These are phyloP conservation scores for Cerrena zonata DNA, from an alignment of 1,284 basidiomycete species.

Conservation along the genomic window DNA sequence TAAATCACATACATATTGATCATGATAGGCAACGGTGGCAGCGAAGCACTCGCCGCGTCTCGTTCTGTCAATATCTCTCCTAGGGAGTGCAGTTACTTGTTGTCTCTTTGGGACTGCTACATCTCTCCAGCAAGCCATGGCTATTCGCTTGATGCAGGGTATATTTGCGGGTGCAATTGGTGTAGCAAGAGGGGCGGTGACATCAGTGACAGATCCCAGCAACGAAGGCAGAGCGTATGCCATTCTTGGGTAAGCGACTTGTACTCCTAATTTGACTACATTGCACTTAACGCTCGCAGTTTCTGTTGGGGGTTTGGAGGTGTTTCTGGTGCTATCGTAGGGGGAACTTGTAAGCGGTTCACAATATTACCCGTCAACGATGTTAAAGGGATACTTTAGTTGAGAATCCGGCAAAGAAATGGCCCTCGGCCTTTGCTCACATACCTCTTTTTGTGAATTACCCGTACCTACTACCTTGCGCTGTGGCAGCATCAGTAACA, in stretches of 20 bases:
- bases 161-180: slow-evolving; percentile 93
- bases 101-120: slow-evolving; percentile 83
- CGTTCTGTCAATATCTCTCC: slow-evolving; percentile 80
- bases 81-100: slow-evolving; percentile 78
- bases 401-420: slow-evolving; percentile 81
- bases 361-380: slow-evolving; percentile 3
- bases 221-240: slow-evolving; percentile 94
- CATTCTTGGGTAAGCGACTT: slow-evolving; percentile 65
- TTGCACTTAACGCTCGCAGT: slow-evolving; percentile 15
- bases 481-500: slow-evolving; percentile 71
- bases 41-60: slow-evolving; percentile 83
- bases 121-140: slow-evolving; percentile 77
- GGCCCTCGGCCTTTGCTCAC: slow-evolving; percentile 67
- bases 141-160: slow-evolving; percentile 86
- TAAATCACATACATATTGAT: slow-evolving; percentile 9
- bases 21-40: slow-evolving; percentile 77
- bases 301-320: slow-evolving; percentile 97
- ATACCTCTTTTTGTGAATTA: slow-evolving; percentile 70
- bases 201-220: slow-evolving; percentile 81
- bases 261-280: not conserved
- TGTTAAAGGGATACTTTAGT: slow-evolving; percentile 38
- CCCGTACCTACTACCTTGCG: slow-evolving; percentile 89
- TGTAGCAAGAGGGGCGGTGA: slow-evolving; percentile 84
- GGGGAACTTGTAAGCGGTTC: slow-evolving; percentile 66
- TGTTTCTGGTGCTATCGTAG: slow-evolving; percentile 82